A percentile compares a stretch with the other conserved stretches of the same genome.
These are phyloP conservation scores for Sporodiniella umbellata DNA, from an alignment of 371 early-diverging fungal genomes.

Conservation along the genomic window DNA sequence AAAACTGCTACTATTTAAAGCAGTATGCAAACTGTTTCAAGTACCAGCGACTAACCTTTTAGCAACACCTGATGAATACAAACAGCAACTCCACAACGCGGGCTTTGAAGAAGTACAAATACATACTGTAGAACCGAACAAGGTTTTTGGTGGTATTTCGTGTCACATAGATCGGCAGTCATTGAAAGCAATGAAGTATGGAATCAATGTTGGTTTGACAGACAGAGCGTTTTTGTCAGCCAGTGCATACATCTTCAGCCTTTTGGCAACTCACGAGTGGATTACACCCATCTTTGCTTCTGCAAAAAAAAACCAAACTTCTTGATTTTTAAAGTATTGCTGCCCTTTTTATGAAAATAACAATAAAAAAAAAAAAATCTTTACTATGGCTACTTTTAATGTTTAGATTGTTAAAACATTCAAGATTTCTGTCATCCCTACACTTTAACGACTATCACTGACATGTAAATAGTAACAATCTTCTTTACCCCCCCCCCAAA, in stretches of 20 bases:
- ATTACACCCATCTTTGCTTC: conserved; percentile 17
- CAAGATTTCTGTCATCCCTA: no score
- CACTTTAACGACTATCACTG: background rate
- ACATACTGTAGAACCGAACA: conserved; percentile 1
- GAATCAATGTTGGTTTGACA: conserved; percentile 8
- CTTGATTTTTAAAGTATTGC: background rate
- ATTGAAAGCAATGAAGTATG: conserved; percentile 1
- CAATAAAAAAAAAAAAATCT: no score
- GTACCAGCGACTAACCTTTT: conserved; percentile 33
- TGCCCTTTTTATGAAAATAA: no score
- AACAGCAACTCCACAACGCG: conserved; percentile 3
- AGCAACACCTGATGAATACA: conserved; percentile 16
- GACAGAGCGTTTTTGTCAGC: conserved; percentile 12
- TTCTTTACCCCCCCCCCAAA: conserved; percentile 97
- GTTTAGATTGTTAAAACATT: conserved; percentile 61
- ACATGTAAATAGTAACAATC: conserved; percentile 71
- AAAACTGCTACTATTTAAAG: conserved; percentile 3
- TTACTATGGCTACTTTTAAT: conserved; percentile 69
- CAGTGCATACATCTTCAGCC: conserved; percentile 10
- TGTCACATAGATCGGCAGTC: conserved; percentile 5
- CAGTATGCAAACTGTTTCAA: conserved; percentile 9
- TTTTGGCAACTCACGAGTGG: conserved; percentile 7
- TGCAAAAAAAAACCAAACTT: conserved; percentile 4
- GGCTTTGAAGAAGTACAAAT: conserved; percentile 19
- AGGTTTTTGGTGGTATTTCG: conserved; percentile 28